phyloP scores from a whole-genome alignment of 208 protist species.

The Zelonia costaricensis region DNA sequence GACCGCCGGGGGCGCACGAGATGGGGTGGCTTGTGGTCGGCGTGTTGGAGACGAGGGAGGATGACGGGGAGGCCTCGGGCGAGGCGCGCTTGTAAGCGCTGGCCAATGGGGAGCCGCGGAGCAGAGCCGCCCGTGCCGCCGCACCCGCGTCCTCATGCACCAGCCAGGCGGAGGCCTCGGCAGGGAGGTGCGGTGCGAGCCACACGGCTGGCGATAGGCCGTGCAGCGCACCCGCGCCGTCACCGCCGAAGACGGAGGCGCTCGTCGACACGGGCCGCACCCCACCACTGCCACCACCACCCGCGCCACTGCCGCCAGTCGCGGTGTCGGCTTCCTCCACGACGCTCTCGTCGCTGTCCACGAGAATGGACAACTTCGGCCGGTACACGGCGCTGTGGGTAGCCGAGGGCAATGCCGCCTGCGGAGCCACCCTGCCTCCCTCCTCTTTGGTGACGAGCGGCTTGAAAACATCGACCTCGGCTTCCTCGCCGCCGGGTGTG shows the following conservation, averaged over 20 bases:
- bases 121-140: no score
- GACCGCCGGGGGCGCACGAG: conserved; percentile 1
- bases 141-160: no score
- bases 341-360: conserved; percentile 4
- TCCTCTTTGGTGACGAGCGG: no score
- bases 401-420: no score
- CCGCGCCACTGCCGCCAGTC: neutral
- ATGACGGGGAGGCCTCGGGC: neutral
- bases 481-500: no score
- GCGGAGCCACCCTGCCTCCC: no score
- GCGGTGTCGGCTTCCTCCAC: neutral
- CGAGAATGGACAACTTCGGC: conserved; percentile 14
- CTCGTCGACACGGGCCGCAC: no score
- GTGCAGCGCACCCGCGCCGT: neutral
- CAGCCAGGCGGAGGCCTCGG: conserved; percentile 11
- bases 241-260: no score
- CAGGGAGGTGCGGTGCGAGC: conserved; percentile 12
- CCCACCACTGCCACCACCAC: neutral
- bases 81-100: neutral
- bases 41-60: neutral
- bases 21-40: conserved; percentile 10
- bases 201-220: conserved; percentile 5
- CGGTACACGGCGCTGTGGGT: neutral
- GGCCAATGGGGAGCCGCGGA: no score
- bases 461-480: no score